Percentiles rank a stretch among this genome's conserved stretches.
These are phyloP conservation scores for Trametes villosa DNA, from an alignment of 768 basidiomycete genomes.

Conservation along the genomic window DNA sequence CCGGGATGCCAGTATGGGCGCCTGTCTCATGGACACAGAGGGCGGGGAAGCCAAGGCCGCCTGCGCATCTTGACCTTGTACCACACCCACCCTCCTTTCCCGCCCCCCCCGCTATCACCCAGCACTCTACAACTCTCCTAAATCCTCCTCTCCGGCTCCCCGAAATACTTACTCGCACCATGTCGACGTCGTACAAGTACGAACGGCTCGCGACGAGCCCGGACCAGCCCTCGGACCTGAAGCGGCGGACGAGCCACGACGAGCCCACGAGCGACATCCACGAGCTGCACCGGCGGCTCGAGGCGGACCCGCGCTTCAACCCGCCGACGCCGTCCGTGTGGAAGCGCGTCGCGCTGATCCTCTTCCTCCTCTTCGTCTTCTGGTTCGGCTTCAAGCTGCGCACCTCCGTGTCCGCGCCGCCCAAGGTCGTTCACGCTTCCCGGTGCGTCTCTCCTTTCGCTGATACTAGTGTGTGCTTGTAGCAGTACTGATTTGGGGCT, in stretches of 20 bases:
- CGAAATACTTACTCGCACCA: background rate
- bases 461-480: background rate
- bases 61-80: background rate
- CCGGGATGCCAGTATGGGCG: background rate
- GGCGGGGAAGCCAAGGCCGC: background rate
- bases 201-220: slow-evolving; percentile 16
- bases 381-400: slow-evolving; percentile 42
- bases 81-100: slow-evolving; percentile 12
- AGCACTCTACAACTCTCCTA: background rate
- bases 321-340: slow-evolving; percentile 53
- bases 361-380: slow-evolving; percentile 45
- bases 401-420: slow-evolving; percentile 26
- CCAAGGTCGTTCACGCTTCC: slow-evolving; percentile 61
- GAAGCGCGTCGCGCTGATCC: slow-evolving; percentile 53
- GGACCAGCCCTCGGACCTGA: slow-evolving; percentile 12
- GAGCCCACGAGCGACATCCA: slow-evolving; percentile 33
- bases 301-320: slow-evolving; percentile 51
- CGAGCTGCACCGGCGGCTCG: slow-evolving; percentile 33
- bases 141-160: background rate
- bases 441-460: slow-evolving; percentile 49
- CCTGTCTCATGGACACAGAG: background rate
- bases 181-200: slow-evolving; percentile 13
- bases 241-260: slow-evolving; percentile 18
- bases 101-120: no score
- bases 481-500: background rate